These are phyloP conservation scores for Arabis hirsuta DNA, from an alignment of 345 rosid genomes.

Conservation along the genomic window DNA sequence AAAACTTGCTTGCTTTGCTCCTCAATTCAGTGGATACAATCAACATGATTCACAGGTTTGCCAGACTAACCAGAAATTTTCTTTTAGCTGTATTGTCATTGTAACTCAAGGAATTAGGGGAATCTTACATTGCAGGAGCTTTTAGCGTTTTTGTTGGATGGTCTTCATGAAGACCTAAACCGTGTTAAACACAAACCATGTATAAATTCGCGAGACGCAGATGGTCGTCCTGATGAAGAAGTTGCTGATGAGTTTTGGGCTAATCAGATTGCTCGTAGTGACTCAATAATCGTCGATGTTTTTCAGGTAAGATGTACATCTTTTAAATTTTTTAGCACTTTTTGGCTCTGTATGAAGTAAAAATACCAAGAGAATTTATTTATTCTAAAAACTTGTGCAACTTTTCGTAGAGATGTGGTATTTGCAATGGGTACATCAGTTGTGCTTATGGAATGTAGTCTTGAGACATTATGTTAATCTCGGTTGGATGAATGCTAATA, in stretches of 20 bases:
- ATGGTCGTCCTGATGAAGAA: conserved; percentile 98
- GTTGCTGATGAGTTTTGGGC: conserved; percentile 99
- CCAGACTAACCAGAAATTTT: conserved; percentile 8
- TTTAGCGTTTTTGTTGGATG: conserved; percentile 92
- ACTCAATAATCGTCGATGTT: conserved; percentile 99
- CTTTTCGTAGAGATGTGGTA: conserved; percentile 14
- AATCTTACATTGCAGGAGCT: conserved; percentile 73
- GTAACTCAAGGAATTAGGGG: conserved; percentile 29
- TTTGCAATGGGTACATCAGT: conserved; percentile 16
- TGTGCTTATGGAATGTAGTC: conserved; percentile 17
- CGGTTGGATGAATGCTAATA: conserved; percentile 1
- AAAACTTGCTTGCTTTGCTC: conserved; percentile 97
- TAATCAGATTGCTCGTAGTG: conserved; percentile 96
- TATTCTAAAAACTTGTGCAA: conserved; percentile 3
- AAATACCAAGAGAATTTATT: conserved; percentile 1
- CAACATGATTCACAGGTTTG: conserved; percentile 98
- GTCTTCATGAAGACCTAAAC: conserved; percentile 98
- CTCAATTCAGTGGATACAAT: conserved; percentile 96
- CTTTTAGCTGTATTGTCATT: conserved; percentile 6
- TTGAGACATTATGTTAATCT: conserved; percentile 17
- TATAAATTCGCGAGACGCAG: conserved; percentile 91
- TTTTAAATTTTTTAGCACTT: neutral
- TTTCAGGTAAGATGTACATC: conserved; percentile 78
- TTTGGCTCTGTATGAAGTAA: conserved; percentile 23
- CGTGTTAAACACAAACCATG: conserved; percentile 96